These are phyloP conservation scores for Orobanche coerulescens DNA, from an alignment of 257 asterid species.

Conservation along the genomic window DNA sequence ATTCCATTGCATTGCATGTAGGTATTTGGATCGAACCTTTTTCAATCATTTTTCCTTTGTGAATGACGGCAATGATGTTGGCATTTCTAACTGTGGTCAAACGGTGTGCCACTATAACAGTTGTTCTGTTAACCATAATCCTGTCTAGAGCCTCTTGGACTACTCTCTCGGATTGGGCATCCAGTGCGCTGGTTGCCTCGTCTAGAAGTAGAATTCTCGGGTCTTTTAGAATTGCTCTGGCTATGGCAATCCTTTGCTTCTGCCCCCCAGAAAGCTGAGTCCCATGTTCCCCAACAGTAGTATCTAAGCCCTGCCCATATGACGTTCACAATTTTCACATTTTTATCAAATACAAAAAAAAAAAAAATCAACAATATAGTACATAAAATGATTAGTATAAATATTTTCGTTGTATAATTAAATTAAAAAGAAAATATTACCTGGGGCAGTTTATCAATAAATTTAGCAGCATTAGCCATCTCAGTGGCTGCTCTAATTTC, in stretches of 20 bases:
- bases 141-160: conserved; percentile 86
- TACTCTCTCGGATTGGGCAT: conserved; percentile 80
- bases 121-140: conserved; percentile 75
- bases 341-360: neutral
- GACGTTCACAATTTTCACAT: conserved; percentile 10
- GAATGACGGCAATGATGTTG: conserved; percentile 70
- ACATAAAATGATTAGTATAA: too few species aligned
- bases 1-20: too few species aligned
- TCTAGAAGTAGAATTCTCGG: conserved; percentile 75
- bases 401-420: too few species aligned
- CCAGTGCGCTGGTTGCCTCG: conserved; percentile 87
- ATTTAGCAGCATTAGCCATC: conserved; percentile 74
- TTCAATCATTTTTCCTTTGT: conserved; percentile 66
- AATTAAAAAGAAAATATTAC: too few species aligned
- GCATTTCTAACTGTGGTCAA: conserved; percentile 76
- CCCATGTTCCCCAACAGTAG: conserved; percentile 83
- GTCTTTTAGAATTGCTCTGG: conserved; percentile 72
- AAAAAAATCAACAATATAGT: neutral
- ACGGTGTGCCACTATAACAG: conserved; percentile 80
- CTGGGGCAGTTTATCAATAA: conserved; percentile 73
- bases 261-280: conserved; percentile 94
- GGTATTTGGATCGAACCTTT: conserved; percentile 66
- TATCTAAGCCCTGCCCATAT: conserved; percentile 73
- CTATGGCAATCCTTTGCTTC: conserved; percentile 81
- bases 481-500: conserved; percentile 58